Evolutionary conservation across 768 basidiomycete genomes (phyloP).

Genomic region (Lyophyllum shimeji): DNA sequence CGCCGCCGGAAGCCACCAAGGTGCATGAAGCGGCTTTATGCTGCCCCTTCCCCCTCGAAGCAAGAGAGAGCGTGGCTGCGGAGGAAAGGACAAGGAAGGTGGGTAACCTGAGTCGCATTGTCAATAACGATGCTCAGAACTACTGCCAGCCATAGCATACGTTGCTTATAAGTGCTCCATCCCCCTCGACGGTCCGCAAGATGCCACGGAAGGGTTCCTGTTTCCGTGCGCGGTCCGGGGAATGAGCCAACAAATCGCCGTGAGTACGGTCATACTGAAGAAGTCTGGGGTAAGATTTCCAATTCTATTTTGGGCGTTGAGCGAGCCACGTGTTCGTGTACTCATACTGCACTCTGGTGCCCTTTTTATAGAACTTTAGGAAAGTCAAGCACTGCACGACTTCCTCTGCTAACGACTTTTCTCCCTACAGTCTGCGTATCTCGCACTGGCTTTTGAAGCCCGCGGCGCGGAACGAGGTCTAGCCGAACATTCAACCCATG

Average conservation of each 20-base stretch:
- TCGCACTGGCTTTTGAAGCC: neutral
- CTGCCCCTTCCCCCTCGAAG: neutral
- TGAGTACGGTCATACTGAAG: too few species aligned
- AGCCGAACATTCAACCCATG: neutral
- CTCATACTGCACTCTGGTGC: too few species aligned
- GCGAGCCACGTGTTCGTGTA: neutral
- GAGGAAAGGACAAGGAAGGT: slow-evolving; percentile 1
- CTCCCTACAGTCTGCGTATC: too few species aligned
- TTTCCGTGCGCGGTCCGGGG: slow-evolving; percentile 12
- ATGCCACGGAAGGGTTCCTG: neutral
- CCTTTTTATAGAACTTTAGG: too few species aligned
- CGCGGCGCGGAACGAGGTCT: too few species aligned
- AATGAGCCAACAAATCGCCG: neutral
- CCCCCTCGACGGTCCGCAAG: slow-evolving; percentile 8
- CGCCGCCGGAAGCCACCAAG: slow-evolving; percentile 41
- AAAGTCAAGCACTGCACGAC: too few species aligned
- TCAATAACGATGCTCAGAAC: neutral
- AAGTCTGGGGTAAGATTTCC: neutral
- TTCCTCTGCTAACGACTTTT: too few species aligned
- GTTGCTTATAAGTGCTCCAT: slow-evolving; percentile 1
- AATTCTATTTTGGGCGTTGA: too few species aligned
- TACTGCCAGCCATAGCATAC: too few species aligned
- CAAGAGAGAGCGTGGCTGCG: slow-evolving; percentile 6
- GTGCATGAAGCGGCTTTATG: slow-evolving; percentile 32
- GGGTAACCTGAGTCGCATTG: slow-evolving; percentile 5